Evolutionary conservation across 2,329 filamentous ascomycete species (phyloP).

Genomic region (Colletotrichum sp.): DNA sequence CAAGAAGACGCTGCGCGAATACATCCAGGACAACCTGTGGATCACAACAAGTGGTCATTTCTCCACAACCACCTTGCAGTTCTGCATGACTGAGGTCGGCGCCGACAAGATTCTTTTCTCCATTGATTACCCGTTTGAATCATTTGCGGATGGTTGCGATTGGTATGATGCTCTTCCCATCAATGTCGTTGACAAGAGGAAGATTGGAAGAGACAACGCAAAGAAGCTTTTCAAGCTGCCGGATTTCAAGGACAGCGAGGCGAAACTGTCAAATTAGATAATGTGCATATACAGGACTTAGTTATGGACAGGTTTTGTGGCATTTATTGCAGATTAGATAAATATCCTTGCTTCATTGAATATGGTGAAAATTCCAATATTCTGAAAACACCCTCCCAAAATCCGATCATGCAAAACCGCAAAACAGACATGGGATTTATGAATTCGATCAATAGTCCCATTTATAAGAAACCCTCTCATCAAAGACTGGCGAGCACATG

Average conservation of each 20-base stretch:
- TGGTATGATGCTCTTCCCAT: neutral
- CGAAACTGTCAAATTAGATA: neutral
- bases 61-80: neutral
- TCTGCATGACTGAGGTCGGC: neutral
- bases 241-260: neutral
- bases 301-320: neutral
- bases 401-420: neutral
- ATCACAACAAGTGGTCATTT: neutral
- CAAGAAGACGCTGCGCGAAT: neutral
- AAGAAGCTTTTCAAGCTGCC: neutral
- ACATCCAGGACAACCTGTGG: neutral
- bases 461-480: neutral
- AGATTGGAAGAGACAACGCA: neutral
- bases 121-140: neutral
- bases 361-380: neutral
- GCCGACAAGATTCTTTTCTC: neutral
- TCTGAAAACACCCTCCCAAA: accelerated
- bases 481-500: neutral
- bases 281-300: neutral
- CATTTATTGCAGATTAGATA: neutral
- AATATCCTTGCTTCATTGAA: neutral
- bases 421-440: neutral
- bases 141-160: neutral
- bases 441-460: neutral
- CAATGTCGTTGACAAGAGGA: neutral